Evolutionary conservation across 2,329 filamentous ascomycete species (phyloP), one percentile per base, ranked within the genome.

Genomic region (Geoglossum cookeanum): DNA sequence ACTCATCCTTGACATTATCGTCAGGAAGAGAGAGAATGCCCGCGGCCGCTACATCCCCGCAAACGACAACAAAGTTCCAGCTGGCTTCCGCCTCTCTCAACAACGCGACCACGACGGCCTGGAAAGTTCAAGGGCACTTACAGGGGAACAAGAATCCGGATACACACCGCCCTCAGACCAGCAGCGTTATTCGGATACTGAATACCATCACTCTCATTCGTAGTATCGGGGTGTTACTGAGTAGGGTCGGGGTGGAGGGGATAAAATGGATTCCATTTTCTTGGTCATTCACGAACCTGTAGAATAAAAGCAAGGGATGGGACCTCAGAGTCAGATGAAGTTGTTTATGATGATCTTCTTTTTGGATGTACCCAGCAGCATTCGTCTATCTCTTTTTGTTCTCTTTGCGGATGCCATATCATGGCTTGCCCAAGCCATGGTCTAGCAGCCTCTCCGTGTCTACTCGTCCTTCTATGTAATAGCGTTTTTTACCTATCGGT

Each of bases 1-100:
- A 71, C 69, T 78, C 42, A 63, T 67, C 7, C 68, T 81, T 48
- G 78, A 81, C 64, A 62, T 77, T 37, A 67, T 71, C 59, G 76
- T 77, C 27, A 69, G 69, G 59, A 68, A 69, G 11, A 68, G 69
- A 37, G 67, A 73, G 58, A 74, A 66, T 15, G 66, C 67, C 32
- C 66, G 73, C 15, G 77, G 77, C 7, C 68, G 66, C 4, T 80
- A 80, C 63, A 67, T 70, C 56, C 70, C 69, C 15, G 71, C 79
- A 69, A 67, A 69, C 15, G 68, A 69, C 62, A 66, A 70, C 53
- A 57, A 59, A 39, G 68, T 68, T 58, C 29, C 58, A 37, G 30
- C 49, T 9, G 42, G 7, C 42, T 13, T 45, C 42, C 42, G n/a
- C 4, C 42, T 45, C n/a, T 33, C 51, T 53, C 8, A 22, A 27